phyloP scores from a whole-genome alignment of 139 green algal species.

The Ettlia oleoabundans region DNA sequence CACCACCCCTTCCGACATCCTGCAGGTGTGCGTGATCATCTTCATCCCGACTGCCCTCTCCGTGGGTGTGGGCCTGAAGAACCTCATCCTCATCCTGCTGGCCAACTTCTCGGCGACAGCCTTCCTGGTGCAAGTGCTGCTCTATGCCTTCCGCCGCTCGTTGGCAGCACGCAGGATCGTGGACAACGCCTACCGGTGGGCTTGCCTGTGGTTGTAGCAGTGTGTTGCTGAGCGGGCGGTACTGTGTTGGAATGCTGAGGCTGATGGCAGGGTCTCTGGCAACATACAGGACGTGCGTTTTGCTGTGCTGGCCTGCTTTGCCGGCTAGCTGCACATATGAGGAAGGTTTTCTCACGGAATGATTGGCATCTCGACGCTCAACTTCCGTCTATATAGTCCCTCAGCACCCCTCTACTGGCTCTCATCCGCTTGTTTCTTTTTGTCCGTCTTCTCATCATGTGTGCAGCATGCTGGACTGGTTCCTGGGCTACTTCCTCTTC shows the following conservation, averaged over 20 bases:
- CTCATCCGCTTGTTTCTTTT: no score
- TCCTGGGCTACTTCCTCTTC: slow-evolving; percentile 59
- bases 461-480: slow-evolving; percentile 56
- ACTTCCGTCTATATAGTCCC: no score
- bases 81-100: slow-evolving; percentile 55
- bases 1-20: no score
- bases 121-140: slow-evolving; percentile 36
- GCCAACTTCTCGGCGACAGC: slow-evolving; percentile 43
- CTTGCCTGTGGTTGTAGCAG: background rate
- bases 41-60: slow-evolving; percentile 30
- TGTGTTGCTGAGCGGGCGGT: background rate
- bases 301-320: background rate
- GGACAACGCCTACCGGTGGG: slow-evolving; percentile 21
- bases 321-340: no score
- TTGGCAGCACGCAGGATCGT: slow-evolving; percentile 49
- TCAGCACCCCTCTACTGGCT: no score
- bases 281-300: background rate
- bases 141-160: slow-evolving; percentile 35
- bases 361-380: no score
- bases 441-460: no score
- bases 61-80: slow-evolving; percentile 42
- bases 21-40: slow-evolving; percentile 45
- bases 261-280: no score
- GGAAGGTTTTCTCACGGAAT: no score
- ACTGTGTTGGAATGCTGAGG: background rate